Evolutionary conservation across 805 yeast genomes (phyloP).

Genomic region (Cyberlindnera mycetangii): DNA sequence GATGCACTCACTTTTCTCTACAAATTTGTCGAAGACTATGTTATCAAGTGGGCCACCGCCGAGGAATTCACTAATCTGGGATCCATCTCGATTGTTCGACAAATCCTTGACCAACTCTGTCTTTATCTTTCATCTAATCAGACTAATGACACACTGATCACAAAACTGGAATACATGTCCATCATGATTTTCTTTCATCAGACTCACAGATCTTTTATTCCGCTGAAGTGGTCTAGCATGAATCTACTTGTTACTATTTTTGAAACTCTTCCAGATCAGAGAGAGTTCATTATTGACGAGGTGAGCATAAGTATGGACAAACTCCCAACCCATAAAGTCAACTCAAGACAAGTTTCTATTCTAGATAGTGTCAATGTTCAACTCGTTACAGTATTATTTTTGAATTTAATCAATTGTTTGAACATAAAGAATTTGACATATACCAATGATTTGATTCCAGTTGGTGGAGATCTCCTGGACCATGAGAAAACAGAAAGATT

Average conservation of each 20-base stretch:
- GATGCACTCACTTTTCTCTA: conserved; percentile 40
- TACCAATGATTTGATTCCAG: conserved; percentile 15
- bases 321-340: conserved; percentile 42
- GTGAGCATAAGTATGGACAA: conserved; percentile 48
- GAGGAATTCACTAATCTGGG: not conserved
- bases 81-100: conserved; percentile 12
- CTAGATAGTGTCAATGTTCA: conserved; percentile 48
- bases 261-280: conserved; percentile 42
- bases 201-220: conserved; percentile 19
- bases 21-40: conserved; percentile 31
- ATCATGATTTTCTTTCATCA: conserved; percentile 37
- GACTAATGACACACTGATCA: conserved; percentile 50
- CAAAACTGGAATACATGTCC: conserved; percentile 56
- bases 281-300: conserved; percentile 60
- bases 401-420: conserved; percentile 41
- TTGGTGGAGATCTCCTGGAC: conserved; percentile 4
- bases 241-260: conserved; percentile 26
- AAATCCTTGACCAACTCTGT: conserved; percentile 20
- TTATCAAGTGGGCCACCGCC: conserved; percentile 20
- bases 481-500: conserved; percentile 16
- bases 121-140: conserved; percentile 18
- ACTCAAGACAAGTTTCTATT: conserved; percentile 42
- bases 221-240: conserved; percentile 20
- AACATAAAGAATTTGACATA: conserved; percentile 24
- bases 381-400: conserved; percentile 42